A percentile compares a stretch with the other conserved stretches of the same genome.
phyloP scores from a whole-genome alignment of 2,329 filamentous ascomycete genomes.

The Mariannaea elegans region DNA sequence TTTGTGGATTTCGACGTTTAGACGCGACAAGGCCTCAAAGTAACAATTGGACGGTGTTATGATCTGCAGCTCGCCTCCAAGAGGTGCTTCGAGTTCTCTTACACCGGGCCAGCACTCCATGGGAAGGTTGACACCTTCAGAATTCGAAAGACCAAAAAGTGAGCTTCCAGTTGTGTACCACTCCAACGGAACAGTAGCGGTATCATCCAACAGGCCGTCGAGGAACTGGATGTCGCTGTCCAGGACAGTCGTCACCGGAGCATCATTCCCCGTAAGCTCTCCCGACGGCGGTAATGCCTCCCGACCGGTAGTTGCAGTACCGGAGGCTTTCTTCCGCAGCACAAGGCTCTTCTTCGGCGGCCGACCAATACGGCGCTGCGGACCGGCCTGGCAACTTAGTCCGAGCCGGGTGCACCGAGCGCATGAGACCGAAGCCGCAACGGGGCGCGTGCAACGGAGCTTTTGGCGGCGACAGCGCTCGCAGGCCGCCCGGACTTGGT shows the following conservation, averaged over 20 bases:
- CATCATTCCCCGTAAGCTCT: neutral
- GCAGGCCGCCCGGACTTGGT: slow-evolving; percentile 45
- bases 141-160: slow-evolving; percentile 12
- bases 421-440: slow-evolving; percentile 34
- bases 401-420: slow-evolving; percentile 41
- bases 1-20: slow-evolving; percentile 36
- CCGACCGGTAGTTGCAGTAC: neutral
- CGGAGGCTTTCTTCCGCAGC: slow-evolving; percentile 20
- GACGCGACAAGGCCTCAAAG: slow-evolving; percentile 33
- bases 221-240: slow-evolving; percentile 27
- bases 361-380: slow-evolving; percentile 44
- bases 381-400: slow-evolving; percentile 40
- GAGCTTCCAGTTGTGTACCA: slow-evolving; percentile 24
- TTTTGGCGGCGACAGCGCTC: slow-evolving; percentile 46
- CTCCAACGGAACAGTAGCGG: neutral
- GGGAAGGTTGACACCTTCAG: slow-evolving; percentile 27
- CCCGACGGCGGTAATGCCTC: neutral
- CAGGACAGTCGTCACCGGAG: neutral
- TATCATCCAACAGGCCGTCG: slow-evolving; percentile 27
- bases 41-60: slow-evolving; percentile 19
- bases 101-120: slow-evolving; percentile 33
- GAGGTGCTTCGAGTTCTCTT: slow-evolving; percentile 19
- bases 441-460: slow-evolving; percentile 42
- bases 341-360: slow-evolving; percentile 36
- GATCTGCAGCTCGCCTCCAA: slow-evolving; percentile 8